Conservation (phyloP, 176 grass and related monocot species). For the Carex scoparia region DNA sequence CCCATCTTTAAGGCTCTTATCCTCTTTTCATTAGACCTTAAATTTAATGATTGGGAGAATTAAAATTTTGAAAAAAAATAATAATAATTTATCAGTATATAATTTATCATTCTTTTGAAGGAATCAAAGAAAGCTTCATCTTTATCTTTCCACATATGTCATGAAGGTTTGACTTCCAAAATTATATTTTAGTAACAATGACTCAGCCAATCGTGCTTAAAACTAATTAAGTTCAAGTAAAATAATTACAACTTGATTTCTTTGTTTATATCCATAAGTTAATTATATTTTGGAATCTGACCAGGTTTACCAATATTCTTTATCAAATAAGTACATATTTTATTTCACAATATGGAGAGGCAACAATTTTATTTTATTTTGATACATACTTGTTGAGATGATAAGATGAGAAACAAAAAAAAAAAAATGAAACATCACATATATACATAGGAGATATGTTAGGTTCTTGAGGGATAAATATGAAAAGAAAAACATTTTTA, state of each 20-base stretch:
- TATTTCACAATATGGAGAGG: background rate
- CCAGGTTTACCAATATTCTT: background rate
- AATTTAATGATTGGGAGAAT: background rate
- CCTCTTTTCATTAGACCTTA: background rate
- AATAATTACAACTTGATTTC: background rate
- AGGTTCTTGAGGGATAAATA: background rate
- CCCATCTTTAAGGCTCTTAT: background rate
- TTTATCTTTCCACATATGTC: background rate
- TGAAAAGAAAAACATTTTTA: background rate
- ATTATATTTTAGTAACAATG: background rate
- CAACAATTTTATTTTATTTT: background rate
- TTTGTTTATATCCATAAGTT: background rate
- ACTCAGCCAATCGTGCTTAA: background rate
- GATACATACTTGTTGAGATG: background rate
- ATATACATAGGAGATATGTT: background rate
- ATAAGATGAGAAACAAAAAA: no score
- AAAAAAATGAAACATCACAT: background rate
- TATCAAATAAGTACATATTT: background rate
- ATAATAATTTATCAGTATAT: background rate
- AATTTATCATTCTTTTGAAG: background rate
- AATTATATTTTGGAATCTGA: background rate
- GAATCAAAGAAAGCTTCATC: background rate
- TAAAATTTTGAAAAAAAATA: background rate
- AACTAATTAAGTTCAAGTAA: background rate
- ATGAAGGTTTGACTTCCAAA: background rate